Base-by-base conservation (phyloP, 208 protist species). In the Wallacemonas sp. region DNA sequence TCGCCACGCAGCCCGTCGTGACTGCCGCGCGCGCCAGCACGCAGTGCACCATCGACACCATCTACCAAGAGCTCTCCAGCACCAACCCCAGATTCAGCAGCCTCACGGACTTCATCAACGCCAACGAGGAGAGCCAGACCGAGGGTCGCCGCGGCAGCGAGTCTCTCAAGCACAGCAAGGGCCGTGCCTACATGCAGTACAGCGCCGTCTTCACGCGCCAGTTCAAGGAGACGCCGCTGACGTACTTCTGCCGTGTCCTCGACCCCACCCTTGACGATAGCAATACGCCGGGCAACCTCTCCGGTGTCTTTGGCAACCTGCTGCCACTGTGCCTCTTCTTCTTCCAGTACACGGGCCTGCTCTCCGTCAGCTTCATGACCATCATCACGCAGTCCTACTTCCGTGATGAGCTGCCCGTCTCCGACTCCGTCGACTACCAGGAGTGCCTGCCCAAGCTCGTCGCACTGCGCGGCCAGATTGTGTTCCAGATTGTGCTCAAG, bases 361-460 rank as follows among this genome's bases (percentile, higher is more conserved):
- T 95, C 21, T 90, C 86, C 1, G 87, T 93, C 16, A 74, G 80
- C 71, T 76, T 93, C 63, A 93, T 92, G 87, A 92, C 84, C 17
- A 83, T 84, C 17, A 72, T 92, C 32, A 90, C 90, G 21, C 90
- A 95, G 70, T 74, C 81, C 21, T 95, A 95, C 78, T 85, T 93
- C 62, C 74, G 82, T 24, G 87, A 95, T 69, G 86, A 89, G 43
- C 81, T 79, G 48, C 90, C 90, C 3, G 75, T 93, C 26, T 76
- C 76, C 39, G 90, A 95, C 62, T 87, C 87, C 23, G 57, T 75
- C 55, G 83, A 92, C 62, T 95, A 89, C 67, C 86, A 83, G 44
- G 60, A 78, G 19, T 71, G 70, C 62, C 64, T 93, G 34, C 80
- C 78, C 24, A 68, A 74, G 52, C 74, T 95, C 46, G 79, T 88